These are phyloP conservation scores for Boletus rufocinnamomeus DNA, from an alignment of 768 basidiomycete genomes.

Conservation along the genomic window DNA sequence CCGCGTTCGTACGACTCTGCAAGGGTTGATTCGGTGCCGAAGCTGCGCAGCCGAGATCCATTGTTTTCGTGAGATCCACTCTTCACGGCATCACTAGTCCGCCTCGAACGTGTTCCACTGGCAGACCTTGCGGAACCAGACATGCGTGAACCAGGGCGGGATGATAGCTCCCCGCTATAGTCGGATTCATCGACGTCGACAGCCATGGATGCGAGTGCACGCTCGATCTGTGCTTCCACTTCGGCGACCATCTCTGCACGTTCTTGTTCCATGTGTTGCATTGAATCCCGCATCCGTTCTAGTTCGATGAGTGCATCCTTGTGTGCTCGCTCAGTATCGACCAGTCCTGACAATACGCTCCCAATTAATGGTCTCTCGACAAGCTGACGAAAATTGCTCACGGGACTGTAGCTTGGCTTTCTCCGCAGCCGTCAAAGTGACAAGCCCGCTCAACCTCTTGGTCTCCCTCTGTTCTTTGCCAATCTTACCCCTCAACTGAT, in stretches of 20 bases:
- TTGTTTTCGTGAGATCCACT: constrained; percentile 30
- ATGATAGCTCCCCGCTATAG: constrained; percentile 55
- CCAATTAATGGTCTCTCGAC: constrained; percentile 2
- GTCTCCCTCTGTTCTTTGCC: constrained; percentile 91
- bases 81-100: constrained; percentile 60
- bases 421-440: constrained; percentile 75
- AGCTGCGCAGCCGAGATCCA: constrained; percentile 58
- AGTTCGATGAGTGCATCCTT: constrained; percentile 79
- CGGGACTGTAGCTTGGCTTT: constrained; percentile 77
- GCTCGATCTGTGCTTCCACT: constrained; percentile 89
- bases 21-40: constrained; percentile 79
- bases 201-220: constrained; percentile 82
- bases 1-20: constrained; percentile 63
- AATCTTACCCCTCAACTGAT: constrained; percentile 82
- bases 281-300: constrained; percentile 77
- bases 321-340: constrained; percentile 81
- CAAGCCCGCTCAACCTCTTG: constrained; percentile 76
- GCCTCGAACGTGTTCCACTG: constrained; percentile 54
- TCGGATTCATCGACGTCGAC: constrained; percentile 76
- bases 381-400: constrained; percentile 41
- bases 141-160: constrained; percentile 66
- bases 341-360: constrained; percentile 55
- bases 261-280: constrained; percentile 87
- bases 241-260: constrained; percentile 91
- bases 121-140: constrained; percentile 53